Evolutionary conservation across 805 yeast species (phyloP).

Genomic region (Wickerhamomyces subpelliculosus): DNA sequence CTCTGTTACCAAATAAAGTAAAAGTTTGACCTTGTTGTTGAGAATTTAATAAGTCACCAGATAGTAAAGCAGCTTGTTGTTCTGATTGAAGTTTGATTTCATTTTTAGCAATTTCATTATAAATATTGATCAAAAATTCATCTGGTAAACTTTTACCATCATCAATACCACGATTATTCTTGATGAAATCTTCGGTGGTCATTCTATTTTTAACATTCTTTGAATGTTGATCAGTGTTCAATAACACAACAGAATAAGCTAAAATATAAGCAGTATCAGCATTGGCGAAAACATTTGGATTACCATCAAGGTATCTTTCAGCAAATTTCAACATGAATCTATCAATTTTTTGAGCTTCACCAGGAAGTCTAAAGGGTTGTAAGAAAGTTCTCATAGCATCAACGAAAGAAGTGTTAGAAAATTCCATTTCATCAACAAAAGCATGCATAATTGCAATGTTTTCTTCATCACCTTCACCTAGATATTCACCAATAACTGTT

Average conservation of each 20-base stretch:
- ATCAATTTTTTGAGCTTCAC: conserved; percentile 97
- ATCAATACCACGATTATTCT: conserved; percentile 87
- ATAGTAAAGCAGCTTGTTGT: conserved; percentile 82
- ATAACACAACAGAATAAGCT: conserved; percentile 86
- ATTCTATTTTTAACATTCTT: conserved; percentile 79
- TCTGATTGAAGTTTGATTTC: conserved; percentile 91
- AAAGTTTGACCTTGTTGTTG: conserved; percentile 36
- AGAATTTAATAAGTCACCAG: conserved; percentile 48
- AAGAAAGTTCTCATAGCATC: conserved; percentile 80
- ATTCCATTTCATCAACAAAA: conserved; percentile 84
- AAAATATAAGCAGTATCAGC: conserved; percentile 93
- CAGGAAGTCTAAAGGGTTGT: conserved; percentile 90
- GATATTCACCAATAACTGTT: conserved; percentile 78
- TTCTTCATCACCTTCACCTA: conserved; percentile 81
- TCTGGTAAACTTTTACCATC: conserved; percentile 80
- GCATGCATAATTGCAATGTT: conserved; percentile 86
- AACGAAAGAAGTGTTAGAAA: conserved; percentile 60
- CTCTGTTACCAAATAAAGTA: conserved; percentile 61
- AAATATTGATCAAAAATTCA: conserved; percentile 63
- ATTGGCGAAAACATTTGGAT: conserved; percentile 80
- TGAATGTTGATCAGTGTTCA: conserved; percentile 92
- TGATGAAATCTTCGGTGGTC: conserved; percentile 81
- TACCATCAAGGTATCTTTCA: conserved; percentile 81
- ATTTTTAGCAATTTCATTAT: conserved; percentile 68
- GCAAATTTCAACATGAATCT: conserved; percentile 96